These are phyloP conservation scores for Russula ochroleuca DNA, from an alignment of 768 basidiomycete species.

Conservation along the genomic window DNA sequence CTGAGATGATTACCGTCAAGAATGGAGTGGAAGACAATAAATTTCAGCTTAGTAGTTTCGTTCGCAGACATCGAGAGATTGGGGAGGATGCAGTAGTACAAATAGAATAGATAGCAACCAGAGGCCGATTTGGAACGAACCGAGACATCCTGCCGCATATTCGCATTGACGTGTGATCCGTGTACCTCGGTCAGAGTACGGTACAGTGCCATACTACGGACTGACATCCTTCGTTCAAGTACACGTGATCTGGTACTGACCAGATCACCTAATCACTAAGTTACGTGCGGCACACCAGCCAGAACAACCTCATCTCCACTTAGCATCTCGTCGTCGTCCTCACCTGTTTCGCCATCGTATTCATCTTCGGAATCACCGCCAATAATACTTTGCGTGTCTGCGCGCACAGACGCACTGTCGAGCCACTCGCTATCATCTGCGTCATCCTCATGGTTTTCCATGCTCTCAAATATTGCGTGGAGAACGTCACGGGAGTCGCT, in stretches of 20 bases:
- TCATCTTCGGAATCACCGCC: conserved; percentile 5
- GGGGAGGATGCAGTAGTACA: too few species aligned
- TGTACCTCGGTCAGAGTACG: too few species aligned
- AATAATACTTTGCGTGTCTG: conserved; percentile 8
- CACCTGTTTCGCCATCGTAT: conserved; percentile 3
- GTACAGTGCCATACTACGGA: too few species aligned
- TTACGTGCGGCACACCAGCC: background rate
- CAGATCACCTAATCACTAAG: background rate
- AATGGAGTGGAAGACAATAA: too few species aligned
- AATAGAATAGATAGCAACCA: too few species aligned
- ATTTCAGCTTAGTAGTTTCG: too few species aligned
- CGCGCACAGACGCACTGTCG: conserved; percentile 4
- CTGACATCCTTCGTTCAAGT: background rate
- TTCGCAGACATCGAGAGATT: too few species aligned
- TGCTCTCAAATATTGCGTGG: background rate
- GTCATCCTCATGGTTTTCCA: conserved; percentile 1
- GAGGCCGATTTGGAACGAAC: too few species aligned
- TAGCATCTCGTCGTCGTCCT: conserved; percentile 10
- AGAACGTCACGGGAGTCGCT: background rate
- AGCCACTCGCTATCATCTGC: conserved; percentile 9
- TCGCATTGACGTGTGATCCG: too few species aligned
- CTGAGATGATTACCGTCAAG: too few species aligned
- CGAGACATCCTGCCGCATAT: too few species aligned
- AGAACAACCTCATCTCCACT: conserved; percentile 8
- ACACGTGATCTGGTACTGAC: background rate